Base-by-base conservation (phyloP, 441 rosid species). In the Euphorbia corollata region DNA sequence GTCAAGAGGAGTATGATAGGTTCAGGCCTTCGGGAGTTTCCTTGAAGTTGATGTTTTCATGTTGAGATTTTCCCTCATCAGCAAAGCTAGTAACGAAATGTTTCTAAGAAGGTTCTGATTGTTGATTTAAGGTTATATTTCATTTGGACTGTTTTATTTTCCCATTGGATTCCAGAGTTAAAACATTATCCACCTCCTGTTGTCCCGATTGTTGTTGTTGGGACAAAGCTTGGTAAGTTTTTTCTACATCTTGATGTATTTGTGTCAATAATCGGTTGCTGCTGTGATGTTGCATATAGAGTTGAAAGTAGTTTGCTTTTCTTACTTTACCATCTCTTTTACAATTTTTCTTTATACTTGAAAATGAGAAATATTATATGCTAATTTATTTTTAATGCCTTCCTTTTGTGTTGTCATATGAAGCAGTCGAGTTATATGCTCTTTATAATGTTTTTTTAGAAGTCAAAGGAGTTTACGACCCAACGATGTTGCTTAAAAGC, bases 81-180 rank as follows among this genome's bases (percentile, higher is more conserved):
- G 97, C 86, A 90, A 87, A 69, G 97, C 97, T 72, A 90, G 97
- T 74, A 88, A 88, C 51, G 88, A 75, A 90, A 87, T 68, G 85
- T 90, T 56, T 87, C 92, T 71, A 90, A 90, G 80, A 90, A 88
- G 89, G 97, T 90, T 68, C n/a, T 62, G 22, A 63, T 51, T 27
- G 32, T 27, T 27, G 32, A 27, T 27, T 27, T 4, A 27, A n/a
- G n/a, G n/a, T n/a, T n/a, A n/a, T n/a, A n/a, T 50, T 38, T 50
- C 24, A 36, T 61, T 57, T 36, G 23, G 19, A 15, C 36, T 73
- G 73, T 13, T 69, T 63, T 69, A 10, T 18, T 19, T 79, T 70
- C 43, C 87, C 86, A 27, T 94, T 90, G 96, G 96, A 87, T 90
- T 74, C 97, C 95, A n/a, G 97, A 86, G 78, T 74, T 88, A 70